phyloP scores from a whole-genome alignment of 495 filamentous ascomycete genomes.

The Beverwykella pulmonaria region DNA sequence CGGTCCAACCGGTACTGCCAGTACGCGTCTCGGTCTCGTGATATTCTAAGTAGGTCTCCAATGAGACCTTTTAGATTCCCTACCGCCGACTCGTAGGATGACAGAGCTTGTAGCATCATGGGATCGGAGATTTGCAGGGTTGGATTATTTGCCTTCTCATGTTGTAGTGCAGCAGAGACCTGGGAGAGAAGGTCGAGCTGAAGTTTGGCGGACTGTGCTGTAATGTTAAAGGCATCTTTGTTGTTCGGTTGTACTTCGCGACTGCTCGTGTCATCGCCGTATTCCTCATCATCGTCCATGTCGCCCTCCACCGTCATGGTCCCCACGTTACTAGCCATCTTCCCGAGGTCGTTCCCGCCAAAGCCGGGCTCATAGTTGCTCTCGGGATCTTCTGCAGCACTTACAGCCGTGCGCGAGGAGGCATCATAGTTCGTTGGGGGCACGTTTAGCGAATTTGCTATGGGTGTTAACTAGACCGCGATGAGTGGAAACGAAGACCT shows the following conservation, averaged over 20 bases:
- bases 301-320: constrained; percentile 55
- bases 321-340: constrained; percentile 51
- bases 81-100: constrained; percentile 86
- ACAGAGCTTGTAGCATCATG: constrained; percentile 73
- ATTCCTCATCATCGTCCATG: constrained; percentile 74
- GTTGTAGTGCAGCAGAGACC: constrained; percentile 78
- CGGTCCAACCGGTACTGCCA: constrained; percentile 94
- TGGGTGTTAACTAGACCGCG: neutral
- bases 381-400: constrained; percentile 59
- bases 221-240: constrained; percentile 93
- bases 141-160: constrained; percentile 70
- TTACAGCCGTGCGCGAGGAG: constrained; percentile 45
- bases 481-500: neutral
- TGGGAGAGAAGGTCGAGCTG: constrained; percentile 87
- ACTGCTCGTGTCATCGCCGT: constrained; percentile 80
- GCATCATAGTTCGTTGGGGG: constrained; percentile 51
- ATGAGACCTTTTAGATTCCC: constrained; percentile 83
- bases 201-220: constrained; percentile 88
- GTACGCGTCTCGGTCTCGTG: constrained; percentile 88
- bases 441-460: constrained; percentile 46
- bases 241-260: constrained; percentile 69
- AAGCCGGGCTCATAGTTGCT: constrained; percentile 63
- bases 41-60: constrained; percentile 86
- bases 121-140: constrained; percentile 71
- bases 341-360: constrained; percentile 55